Evolutionary conservation across 768 basidiomycete genomes (phyloP).

Genomic region (Hygrocybe punicea): DNA sequence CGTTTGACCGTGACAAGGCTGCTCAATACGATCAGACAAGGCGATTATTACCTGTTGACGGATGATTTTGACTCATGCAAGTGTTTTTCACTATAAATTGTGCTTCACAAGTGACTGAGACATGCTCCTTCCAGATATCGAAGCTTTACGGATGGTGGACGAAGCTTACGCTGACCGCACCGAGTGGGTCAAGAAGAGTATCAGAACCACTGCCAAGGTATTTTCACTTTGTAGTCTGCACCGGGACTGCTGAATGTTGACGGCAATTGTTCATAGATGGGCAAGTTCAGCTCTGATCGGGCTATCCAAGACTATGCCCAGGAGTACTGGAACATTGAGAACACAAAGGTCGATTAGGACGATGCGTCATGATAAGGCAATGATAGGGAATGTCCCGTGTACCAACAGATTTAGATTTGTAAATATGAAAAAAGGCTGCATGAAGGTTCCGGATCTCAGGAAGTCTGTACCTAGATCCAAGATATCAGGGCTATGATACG

Average conservation of each 20-base stretch:
- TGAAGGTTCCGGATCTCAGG: too few species aligned
- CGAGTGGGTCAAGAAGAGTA: constrained; percentile 91
- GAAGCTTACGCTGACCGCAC: constrained; percentile 78
- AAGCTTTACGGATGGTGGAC: constrained; percentile 83
- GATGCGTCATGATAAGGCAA: not conserved
- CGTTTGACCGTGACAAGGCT: constrained; percentile 39
- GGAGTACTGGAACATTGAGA: constrained; percentile 77
- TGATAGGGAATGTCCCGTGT: too few species aligned
- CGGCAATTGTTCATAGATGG: constrained; percentile 56
- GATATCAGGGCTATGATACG: too few species aligned
- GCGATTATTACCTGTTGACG: constrained; percentile 76
- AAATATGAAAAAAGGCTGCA: too few species aligned
- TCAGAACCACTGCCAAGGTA: constrained; percentile 76
- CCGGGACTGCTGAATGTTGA: not conserved
- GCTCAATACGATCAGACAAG: constrained; percentile 70
- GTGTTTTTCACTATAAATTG: constrained; percentile 22
- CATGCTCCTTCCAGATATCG: constrained; percentile 54
- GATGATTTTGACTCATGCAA: constrained; percentile 94
- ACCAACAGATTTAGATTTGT: too few species aligned
- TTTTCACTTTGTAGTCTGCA: not conserved
- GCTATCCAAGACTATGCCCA: constrained; percentile 92
- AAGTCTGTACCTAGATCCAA: too few species aligned
- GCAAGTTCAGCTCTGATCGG: constrained; percentile 93
- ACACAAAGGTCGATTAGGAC: constrained; percentile 16
- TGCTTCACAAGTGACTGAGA: not conserved